A percentile compares a stretch with the other conserved stretches of the same genome.
These are phyloP conservation scores for Aspergillus leporis DNA, from an alignment of 495 filamentous ascomycete species.

Conservation along the genomic window DNA sequence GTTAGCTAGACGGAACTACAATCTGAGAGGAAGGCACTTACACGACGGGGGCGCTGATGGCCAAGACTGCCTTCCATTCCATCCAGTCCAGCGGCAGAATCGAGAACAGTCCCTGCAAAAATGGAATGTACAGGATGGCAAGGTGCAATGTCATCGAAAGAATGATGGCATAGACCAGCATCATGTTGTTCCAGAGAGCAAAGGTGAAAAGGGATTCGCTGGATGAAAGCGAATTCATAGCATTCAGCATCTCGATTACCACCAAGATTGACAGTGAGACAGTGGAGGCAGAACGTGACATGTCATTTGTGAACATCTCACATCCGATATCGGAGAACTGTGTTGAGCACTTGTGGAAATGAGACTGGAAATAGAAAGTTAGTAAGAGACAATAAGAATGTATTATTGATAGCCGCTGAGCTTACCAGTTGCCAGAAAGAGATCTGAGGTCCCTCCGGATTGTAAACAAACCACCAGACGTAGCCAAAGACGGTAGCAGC, in stretches of 20 bases:
- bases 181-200: slow-evolving; percentile 94
- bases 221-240: slow-evolving; percentile 96
- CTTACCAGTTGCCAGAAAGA: slow-evolving; percentile 82
- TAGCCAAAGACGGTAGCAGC: slow-evolving; percentile 95
- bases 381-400: slow-evolving; percentile 7
- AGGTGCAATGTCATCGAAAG: slow-evolving; percentile 98
- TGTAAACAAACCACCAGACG: slow-evolving; percentile 99
- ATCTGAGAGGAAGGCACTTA: slow-evolving; percentile 52
- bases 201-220: slow-evolving; percentile 93
- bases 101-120: slow-evolving; percentile 85
- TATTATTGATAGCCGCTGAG: not conserved
- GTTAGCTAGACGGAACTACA: slow-evolving; percentile 17
- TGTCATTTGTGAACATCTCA: slow-evolving; percentile 87
- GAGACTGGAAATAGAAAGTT: slow-evolving; percentile 49
- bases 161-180: slow-evolving; percentile 90
- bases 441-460: slow-evolving; percentile 88
- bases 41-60: slow-evolving; percentile 92
- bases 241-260: slow-evolving; percentile 99
- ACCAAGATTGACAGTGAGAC: slow-evolving; percentile 89
- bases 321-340: slow-evolving; percentile 92
- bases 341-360: slow-evolving; percentile 90
- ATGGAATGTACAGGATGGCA: slow-evolving; percentile 85
- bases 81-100: slow-evolving; percentile 85
- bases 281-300: slow-evolving; percentile 91
- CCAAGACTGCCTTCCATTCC: slow-evolving; percentile 92